These are phyloP conservation scores for Leucaena leucocephala DNA, from an alignment of 306 rosid species.

Conservation along the genomic window DNA sequence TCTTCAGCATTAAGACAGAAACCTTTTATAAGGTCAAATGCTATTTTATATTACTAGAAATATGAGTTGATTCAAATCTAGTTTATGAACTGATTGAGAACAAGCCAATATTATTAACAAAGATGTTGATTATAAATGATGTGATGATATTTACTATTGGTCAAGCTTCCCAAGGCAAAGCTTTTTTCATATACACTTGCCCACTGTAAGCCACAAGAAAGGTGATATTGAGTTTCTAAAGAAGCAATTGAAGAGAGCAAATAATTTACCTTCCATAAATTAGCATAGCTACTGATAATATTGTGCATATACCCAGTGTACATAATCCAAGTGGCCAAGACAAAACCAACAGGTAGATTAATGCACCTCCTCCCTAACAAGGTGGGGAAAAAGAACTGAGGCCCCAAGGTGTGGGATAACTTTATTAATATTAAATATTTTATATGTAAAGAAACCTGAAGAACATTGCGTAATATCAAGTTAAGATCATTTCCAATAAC, in stretches of 20 bases:
- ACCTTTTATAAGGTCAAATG: constrained; percentile 6
- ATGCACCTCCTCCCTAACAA: constrained; percentile 79
- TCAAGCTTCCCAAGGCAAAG: constrained; percentile 15
- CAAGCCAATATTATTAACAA: constrained; percentile 21
- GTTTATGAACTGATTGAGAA: constrained; percentile 16
- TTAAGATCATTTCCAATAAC: constrained; percentile 98
- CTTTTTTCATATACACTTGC: constrained; percentile 1
- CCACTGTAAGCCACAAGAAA: constrained; percentile 24
- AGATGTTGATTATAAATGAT: constrained; percentile 14
- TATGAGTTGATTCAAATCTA: constrained; percentile 22
- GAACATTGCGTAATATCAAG: constrained; percentile 79
- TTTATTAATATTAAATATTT: constrained; percentile 13
- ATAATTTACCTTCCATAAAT: constrained; percentile 72
- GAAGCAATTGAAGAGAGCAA: constrained; percentile 31
- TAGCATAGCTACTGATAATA: constrained; percentile 76
- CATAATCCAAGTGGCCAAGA: constrained; percentile 94
- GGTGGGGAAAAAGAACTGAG: constrained; percentile 29
- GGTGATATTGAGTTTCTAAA: constrained; percentile 24
- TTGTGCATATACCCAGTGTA: constrained; percentile 69
- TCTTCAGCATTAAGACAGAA: constrained; percentile 26
- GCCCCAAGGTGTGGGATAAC: constrained; percentile 29
- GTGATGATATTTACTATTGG: constrained; percentile 3
- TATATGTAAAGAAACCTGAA: constrained; percentile 67
- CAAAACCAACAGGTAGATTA: constrained; percentile 76
- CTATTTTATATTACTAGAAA: constrained; percentile 10